Evolutionary conservation across 176 grass and related monocot genomes (phyloP), one percentile per base, ranked within the genome.

Genomic region (Carex kokanica): DNA sequence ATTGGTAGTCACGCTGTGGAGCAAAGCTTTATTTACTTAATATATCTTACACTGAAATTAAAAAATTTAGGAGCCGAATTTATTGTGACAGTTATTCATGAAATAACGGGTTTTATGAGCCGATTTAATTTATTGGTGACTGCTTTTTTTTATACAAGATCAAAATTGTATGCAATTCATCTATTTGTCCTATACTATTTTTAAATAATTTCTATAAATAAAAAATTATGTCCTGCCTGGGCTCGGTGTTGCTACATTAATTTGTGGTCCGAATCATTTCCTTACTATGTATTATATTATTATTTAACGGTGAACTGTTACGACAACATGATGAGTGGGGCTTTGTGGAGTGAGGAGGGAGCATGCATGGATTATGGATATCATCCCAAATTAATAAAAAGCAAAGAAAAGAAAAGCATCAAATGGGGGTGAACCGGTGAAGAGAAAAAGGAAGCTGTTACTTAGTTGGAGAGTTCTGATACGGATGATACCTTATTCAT

Each of bases 401-500:
- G 36, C 36, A 38, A 38, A 77, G 23, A 3, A 40, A 41, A 62
- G 23, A 62, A 20, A 43, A 13, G 5, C 5, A 81, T 16, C 15
- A 63, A 40, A 43, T 24, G 78, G 61, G 29, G 56, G 78, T 6
- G 8, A 47, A 49, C 8, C 0, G 10, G 45, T 29, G 14, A 16
- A 77, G 5, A 55, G 51, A 77, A 29, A 77, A 54, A 31, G 4
- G 13, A 75, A 16, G 34, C 23, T 34, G 32, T 43, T 38, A 38
- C 36, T 5, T 5, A 12, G 25, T 82, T 16, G 66, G 60, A 82
- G 58, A 82, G 80, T 53, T 82, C 41, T 65, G 32, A 45, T 41
- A 81, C 20, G 61, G 38, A 15, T 62, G 63, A 82, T 53, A 63
- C 63, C 60, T 53, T 36, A 64, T 59, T 82, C 47, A 51, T 64